Conservation (phyloP, 2,329 filamentous ascomycete species). For the Cladosporium austrohemisphaericum region DNA sequence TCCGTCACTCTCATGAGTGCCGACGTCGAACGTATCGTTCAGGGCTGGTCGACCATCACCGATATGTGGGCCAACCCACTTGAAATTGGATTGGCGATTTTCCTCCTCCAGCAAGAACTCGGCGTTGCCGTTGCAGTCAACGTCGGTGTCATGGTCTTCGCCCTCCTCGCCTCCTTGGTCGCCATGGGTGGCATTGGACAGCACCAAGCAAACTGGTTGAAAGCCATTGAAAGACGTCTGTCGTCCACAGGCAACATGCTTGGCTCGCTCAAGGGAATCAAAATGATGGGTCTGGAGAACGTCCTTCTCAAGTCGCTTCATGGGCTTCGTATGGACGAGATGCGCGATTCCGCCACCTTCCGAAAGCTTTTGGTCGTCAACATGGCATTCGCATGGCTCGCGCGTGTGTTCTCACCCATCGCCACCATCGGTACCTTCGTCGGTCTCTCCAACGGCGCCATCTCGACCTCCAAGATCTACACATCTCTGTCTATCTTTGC, state of each 20-base stretch:
- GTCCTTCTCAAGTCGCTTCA: conserved; percentile 10
- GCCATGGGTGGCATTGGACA: conserved; percentile 16
- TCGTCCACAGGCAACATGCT: conserved; percentile 41
- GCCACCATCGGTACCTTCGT: conserved; percentile 13
- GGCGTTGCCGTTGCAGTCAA: conserved; percentile 20
- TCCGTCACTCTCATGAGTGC: conserved; percentile 22
- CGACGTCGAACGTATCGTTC: conserved; percentile 20
- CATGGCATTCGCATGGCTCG: conserved; percentile 4
- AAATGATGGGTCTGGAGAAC: conserved; percentile 38
- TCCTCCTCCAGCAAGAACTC: conserved; percentile 20
- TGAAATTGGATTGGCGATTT: conserved; percentile 23
- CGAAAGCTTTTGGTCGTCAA: conserved; percentile 12
- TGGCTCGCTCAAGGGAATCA: conserved; percentile 45
- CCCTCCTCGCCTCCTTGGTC: conserved; percentile 5
- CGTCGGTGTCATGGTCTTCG: conserved; percentile 15
- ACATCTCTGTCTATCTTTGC: conserved; percentile 13
- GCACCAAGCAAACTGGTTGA: conserved; percentile 38
- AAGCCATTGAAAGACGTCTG: conserved; percentile 43
- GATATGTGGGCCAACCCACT: conserved; percentile 23
- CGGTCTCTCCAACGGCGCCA: conserved; percentile 7
- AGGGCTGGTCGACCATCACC: conserved; percentile 17
- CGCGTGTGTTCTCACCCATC: conserved; percentile 6
- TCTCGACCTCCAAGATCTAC: conserved; percentile 8
- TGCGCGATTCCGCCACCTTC: conserved; percentile 11
- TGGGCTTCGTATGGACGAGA: conserved; percentile 11